Evolutionary conservation across 495 filamentous ascomycete species (phyloP), one percentile per base, ranked within the genome.

Genomic region (Penicillium pulvis): DNA sequence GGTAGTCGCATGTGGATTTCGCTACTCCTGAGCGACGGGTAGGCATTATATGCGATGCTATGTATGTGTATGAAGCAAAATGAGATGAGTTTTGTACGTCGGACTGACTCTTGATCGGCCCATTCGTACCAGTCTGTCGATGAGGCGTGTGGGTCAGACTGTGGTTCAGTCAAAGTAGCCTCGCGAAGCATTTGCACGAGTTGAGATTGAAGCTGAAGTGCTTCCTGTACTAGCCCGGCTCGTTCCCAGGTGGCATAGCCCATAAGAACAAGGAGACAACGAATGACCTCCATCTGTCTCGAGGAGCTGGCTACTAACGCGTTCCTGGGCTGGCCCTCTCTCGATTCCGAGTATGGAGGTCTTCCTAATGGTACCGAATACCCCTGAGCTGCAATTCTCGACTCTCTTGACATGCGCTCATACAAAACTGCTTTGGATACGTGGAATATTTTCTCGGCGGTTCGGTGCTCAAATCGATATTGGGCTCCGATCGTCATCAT

Each of bases 41-140:
- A 75, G 14, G 67, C 65, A 57, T 76, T 76, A 55, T 73, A 76
- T 11, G 74, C 70, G 19, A 76, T 64, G 39, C 72, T 76, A 48
- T 75, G 72, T 11, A 75, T 66, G 56, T 76, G 72, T 31, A 75
- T 70, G 41, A 75, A 75, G 53, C 71, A 75, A 44, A 76, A 76
- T 3, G 74, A 66, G 16, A 74, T 74, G n/a, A 75, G 63, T 35
- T 70, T 70, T 8, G 74, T 74, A 4, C 74, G 69, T 10, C 74
- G 69, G n/a, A 65, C 57, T 17, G 72, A 73, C 55, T 76, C 74
- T 41, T 73, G 69, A 26, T 76, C 70, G 3, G 69, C 72, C 74
- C 74, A 76, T 43, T 73, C 69, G 51, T 73, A 66, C 74, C 74
- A 76, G 19, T 71, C 65, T 16, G 67, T 56, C 5, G 71, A 45